Base-by-base conservation (phyloP, 495 filamentous ascomycete genomes). In the Trypethelium eluteriae region DNA sequence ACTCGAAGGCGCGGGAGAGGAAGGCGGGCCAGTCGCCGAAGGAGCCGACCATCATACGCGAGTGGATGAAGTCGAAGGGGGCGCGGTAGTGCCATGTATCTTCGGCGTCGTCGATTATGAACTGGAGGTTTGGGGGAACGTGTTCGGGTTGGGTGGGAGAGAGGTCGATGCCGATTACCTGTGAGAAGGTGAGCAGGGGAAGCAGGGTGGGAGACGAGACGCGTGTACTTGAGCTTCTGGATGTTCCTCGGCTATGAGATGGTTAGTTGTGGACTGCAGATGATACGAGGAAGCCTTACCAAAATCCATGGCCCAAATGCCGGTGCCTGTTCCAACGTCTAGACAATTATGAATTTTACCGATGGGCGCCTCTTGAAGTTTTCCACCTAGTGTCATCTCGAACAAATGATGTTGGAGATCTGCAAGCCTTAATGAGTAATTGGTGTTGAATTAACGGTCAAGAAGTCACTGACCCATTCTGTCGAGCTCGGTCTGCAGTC, bases 391-490 rank as follows among this genome's bases (percentile, higher is more conserved):
- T 2, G 74, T 81, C 9, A 87, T 74, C 56, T 81, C 78, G 47
- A 84, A 80, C 74, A 88, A 79, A 39, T 82, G 76, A 73, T 88
- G 86, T 74, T 88, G 86, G 73, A 89, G 83, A 74, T 89, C 87
- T 35, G 79, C 69, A 38, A 65, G 38, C 32, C 69, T 62, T 7
- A 66, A 64, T 69, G 70, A 68, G 62, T 63, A 62, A 66, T 68
- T 57, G 7, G 7, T 46, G 14, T 9, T 16, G 34, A 46, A 39
- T 63, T 38, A 25, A 39, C 32, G 14, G 34, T 4, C 4, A 2
- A 25, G 4, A 35, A 3, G 38, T 46, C n/a, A 38, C 53, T 47
- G 36, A 70, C 68, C 61, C 36, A 67, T 14, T 50, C 76, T 76
- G 62, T 79, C 77, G 38, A 68, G 76, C 66, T 79, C 76, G 57